These are phyloP conservation scores for Neophaeococcomyces mojaviensis DNA, from an alignment of 2,329 filamentous ascomycete genomes.

Conservation along the genomic window DNA sequence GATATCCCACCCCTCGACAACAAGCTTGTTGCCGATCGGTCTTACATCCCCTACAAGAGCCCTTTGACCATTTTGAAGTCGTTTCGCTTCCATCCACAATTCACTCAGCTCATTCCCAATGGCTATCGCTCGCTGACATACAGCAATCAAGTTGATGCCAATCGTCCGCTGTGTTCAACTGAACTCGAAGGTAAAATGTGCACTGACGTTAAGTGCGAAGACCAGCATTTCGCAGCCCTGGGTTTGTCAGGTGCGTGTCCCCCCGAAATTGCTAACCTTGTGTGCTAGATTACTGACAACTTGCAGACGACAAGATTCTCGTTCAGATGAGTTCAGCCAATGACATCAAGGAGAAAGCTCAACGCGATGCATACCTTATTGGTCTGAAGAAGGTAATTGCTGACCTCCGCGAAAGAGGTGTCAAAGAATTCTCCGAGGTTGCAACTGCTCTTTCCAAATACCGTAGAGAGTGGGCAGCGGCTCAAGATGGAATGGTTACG, in stretches of 20 bases:
- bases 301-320: conserved; percentile 45
- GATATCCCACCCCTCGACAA: background rate
- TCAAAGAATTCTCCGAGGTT: conserved; percentile 44
- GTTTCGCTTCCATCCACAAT: conserved; percentile 83
- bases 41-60: conserved; percentile 67
- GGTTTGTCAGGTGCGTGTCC: conserved; percentile 60
- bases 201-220: conserved; percentile 64
- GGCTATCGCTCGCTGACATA: conserved; percentile 88
- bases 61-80: conserved; percentile 75
- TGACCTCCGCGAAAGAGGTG: conserved; percentile 41
- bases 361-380: conserved; percentile 36
- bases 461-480: conserved; percentile 30
- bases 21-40: conserved; percentile 17
- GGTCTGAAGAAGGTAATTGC: conserved; percentile 44
- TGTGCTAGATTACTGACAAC: conserved; percentile 6
- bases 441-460: conserved; percentile 43
- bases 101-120: conserved; percentile 58
- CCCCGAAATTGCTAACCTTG: background rate
- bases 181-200: conserved; percentile 66
- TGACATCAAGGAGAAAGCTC: conserved; percentile 39
- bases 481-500: conserved; percentile 1
- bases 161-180: conserved; percentile 66
- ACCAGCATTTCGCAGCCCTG: conserved; percentile 73
- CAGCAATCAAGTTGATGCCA: conserved; percentile 78
- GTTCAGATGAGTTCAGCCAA: conserved; percentile 41